Base-by-base conservation (phyloP, 1,139 yeast genomes). In the Pneumocystis canis region DNA sequence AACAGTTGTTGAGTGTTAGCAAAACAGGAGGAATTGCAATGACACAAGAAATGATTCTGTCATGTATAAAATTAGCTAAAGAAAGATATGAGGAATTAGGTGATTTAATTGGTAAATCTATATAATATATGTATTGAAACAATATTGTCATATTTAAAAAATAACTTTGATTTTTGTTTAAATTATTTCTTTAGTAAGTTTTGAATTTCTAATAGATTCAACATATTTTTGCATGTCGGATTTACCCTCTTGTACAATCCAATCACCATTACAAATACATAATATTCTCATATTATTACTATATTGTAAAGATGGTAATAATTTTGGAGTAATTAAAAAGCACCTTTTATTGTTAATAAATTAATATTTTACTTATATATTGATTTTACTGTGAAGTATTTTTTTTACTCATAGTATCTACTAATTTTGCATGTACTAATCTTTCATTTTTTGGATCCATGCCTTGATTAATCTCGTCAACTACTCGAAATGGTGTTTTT, bases 381-480 rank as follows among this genome's bases (percentile, higher is more conserved):
- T 11, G 14, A 57, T 9, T 39, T 35, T 69, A 71, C 3, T 84
- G 80, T 14, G 83, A 79, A 0, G 81, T 77, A 59, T 70, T 69
- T 25, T 79, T 80, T 35, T 78, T 77, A 71, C 96, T 87, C 0
- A 97, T 94, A 59, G 87, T 84, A 64, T 85, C 84, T 2, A 92
- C 97, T 80, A 94, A 84, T 67, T 88, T 82, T 67, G 83, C 81
- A 71, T 92, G 97, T 2, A 95, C 94, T 75, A 83, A 80, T 67
- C 94, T 82, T 73, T 94, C 98, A 71, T 92, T 92, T 66, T 82
- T 82, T 7, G 95, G 89, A 74, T 94, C 99, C 97, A 94, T 90
- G 67, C 98, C 99, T 75, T 94, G 99, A 73, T 94, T 94, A 67
- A 94, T 94, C 76, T 94, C 99, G 74, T 94, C 99, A 5, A 94